Evolutionary conservation across 768 basidiomycete species (phyloP).

Genomic region (Tricholomella constricta): DNA sequence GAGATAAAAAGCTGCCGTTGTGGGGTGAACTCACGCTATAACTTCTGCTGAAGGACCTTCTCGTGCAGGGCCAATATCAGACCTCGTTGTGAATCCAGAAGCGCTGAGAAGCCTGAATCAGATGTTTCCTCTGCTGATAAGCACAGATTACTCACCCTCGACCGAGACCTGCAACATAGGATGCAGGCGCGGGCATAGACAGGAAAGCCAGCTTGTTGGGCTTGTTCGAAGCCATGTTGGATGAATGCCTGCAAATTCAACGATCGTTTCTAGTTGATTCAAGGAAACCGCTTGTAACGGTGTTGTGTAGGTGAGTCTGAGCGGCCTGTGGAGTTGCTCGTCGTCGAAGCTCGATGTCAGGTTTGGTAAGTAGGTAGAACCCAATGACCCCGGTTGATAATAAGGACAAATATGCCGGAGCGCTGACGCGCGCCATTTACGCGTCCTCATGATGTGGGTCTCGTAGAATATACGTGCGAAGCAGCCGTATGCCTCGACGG

Average conservation of each 20-base stretch:
- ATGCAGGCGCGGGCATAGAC: slow-evolving; percentile 92
- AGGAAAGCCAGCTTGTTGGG: slow-evolving; percentile 84
- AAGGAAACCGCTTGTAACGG: too few relatives aligned
- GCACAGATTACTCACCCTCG: slow-evolving; percentile 66
- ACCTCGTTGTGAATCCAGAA: slow-evolving; percentile 96
- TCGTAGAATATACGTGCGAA: too few relatives aligned
- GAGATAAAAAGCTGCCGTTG: neutral
- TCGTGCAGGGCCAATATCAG: slow-evolving; percentile 97
- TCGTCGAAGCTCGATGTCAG: too few relatives aligned
- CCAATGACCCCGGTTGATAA: neutral
- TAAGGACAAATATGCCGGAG: neutral
- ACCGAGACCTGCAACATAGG: slow-evolving; percentile 98
- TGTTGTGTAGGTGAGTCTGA: too few relatives aligned
- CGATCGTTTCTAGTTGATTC: neutral
- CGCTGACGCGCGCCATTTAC: too few relatives aligned
- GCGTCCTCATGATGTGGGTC: too few relatives aligned
- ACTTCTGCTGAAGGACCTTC: slow-evolving; percentile 93
- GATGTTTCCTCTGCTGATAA: slow-evolving; percentile 1
- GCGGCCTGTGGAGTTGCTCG: too few relatives aligned
- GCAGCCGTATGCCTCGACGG: slow-evolving; percentile 28
- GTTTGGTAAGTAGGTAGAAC: neutral
- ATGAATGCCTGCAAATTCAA: neutral
- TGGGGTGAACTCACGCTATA: slow-evolving; percentile 64
- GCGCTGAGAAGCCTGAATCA: slow-evolving; percentile 53
- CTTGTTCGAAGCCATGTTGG: slow-evolving; percentile 35